Evolutionary conservation across 75 land plant genomes (phyloP).

Genomic region (Sequoiadendron giganteum): DNA sequence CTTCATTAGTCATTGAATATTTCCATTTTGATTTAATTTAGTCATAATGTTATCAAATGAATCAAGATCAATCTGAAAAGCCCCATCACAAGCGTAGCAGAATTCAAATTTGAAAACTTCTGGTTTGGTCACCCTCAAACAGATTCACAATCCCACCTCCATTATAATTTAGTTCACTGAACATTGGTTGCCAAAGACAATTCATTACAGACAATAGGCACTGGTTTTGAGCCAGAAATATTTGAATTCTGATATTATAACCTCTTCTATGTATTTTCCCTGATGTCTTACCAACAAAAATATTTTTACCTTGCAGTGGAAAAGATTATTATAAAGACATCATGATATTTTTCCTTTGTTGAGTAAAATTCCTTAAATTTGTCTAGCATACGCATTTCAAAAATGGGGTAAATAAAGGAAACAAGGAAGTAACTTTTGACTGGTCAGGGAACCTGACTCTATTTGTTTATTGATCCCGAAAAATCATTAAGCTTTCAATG

Average conservation of each 20-base stretch:
- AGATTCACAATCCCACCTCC: not conserved
- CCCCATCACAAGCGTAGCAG: not conserved
- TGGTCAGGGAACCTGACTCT: not conserved
- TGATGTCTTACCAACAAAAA: not conserved
- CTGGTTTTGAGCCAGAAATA: not conserved
- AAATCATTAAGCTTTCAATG: not conserved
- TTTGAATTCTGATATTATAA: not conserved
- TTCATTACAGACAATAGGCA: not conserved
- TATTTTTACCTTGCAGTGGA: too few species aligned
- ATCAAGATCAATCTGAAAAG: not conserved
- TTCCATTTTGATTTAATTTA: not conserved
- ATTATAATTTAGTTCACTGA: not conserved
- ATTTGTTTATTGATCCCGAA: not conserved
- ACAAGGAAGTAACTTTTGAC: not conserved
- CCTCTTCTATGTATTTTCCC: not conserved
- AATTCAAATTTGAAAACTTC: not conserved
- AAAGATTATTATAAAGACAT: too few species aligned
- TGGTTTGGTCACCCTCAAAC: not conserved
- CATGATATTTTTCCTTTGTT: too few species aligned
- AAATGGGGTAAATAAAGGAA: too few species aligned
- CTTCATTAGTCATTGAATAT: too few species aligned
- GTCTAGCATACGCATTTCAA: too few species aligned
- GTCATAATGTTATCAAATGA: not conserved
- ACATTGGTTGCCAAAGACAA: not conserved
- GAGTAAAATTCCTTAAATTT: too few species aligned